A percentile compares a stretch with the other conserved stretches of the same genome.
Evolutionary conservation across 106 monocot genomes (phyloP).

Genomic region (Triglochin maritima): DNA sequence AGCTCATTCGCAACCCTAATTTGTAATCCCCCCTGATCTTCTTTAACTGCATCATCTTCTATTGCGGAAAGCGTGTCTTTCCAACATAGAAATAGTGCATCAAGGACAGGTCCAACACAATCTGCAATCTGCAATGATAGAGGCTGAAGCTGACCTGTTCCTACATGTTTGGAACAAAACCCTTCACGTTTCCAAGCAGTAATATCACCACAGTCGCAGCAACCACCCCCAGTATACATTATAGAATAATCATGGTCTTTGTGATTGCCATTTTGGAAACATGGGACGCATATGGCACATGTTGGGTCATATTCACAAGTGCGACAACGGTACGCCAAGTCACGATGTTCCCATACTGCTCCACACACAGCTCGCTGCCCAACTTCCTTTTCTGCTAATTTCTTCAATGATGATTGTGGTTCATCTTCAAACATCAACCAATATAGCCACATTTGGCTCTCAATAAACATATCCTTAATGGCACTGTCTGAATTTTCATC

Average conservation of each 20-base stretch:
- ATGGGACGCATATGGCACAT: conserved; percentile 94
- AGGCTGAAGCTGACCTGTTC: conserved; percentile 49
- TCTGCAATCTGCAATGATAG: conserved; percentile 39
- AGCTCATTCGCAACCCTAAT: conserved; percentile 27
- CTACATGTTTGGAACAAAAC: conserved; percentile 89
- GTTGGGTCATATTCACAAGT: conserved; percentile 88
- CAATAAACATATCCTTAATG: conserved; percentile 25
- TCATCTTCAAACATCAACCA: conserved; percentile 93
- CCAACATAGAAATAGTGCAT: conserved; percentile 62
- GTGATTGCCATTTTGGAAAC: conserved; percentile 86
- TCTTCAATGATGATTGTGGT: conserved; percentile 33
- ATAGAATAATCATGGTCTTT: conserved; percentile 89
- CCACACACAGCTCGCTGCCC: conserved; percentile 80
- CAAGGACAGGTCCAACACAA: conserved; percentile 68
- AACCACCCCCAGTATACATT: conserved; percentile 85
- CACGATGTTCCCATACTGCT: conserved; percentile 69
- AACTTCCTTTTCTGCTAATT: conserved; percentile 26
- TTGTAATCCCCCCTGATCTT: conserved; percentile 2
- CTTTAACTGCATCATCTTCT: conserved; percentile 4
- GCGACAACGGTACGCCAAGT: conserved; percentile 81
- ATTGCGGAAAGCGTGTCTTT: conserved; percentile 32
- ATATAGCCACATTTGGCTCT: conserved; percentile 57
- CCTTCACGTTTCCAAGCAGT: conserved; percentile 96
- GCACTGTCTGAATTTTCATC: not conserved
- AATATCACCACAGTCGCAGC: conserved; percentile 94